Percentiles rank a stretch among this genome's conserved stretches.
These are phyloP conservation scores for Lachancea sp. DNA, from an alignment of 805 yeast species.

Conservation along the genomic window DNA sequence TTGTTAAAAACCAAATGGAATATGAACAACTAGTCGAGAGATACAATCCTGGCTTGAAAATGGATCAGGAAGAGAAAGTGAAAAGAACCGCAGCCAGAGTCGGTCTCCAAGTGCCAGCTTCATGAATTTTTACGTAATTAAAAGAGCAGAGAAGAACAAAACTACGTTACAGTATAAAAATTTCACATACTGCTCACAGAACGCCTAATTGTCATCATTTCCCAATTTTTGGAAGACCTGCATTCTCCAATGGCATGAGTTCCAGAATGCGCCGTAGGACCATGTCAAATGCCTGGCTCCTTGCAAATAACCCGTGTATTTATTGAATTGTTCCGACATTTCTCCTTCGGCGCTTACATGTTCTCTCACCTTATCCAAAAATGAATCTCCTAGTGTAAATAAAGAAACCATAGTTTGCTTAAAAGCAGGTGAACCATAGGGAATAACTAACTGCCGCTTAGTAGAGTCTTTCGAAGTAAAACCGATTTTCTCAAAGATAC, in stretches of 20 bases:
- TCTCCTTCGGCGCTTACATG: constrained; percentile 61
- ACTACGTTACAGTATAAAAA: background rate
- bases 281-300: constrained; percentile 88
- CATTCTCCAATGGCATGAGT: constrained; percentile 58
- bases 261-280: constrained; percentile 79
- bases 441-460: constrained; percentile 19
- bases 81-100: constrained; percentile 78
- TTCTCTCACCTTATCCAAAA: constrained; percentile 48
- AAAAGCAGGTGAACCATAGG: constrained; percentile 38
- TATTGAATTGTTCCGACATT: constrained; percentile 86
- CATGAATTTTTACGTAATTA: background rate
- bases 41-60: constrained; percentile 77
- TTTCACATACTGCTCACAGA: background rate
- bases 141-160: background rate
- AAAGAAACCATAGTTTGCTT: constrained; percentile 40
- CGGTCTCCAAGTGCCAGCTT: constrained; percentile 63
- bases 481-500: constrained; percentile 16
- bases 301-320: constrained; percentile 72
- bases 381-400: constrained; percentile 59
- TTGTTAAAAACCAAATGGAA: constrained; percentile 63
- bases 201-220: background rate
- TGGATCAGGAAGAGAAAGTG: constrained; percentile 73
- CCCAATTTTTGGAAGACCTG: constrained; percentile 23
- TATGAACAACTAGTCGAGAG: constrained; percentile 76
- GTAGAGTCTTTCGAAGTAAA: constrained; percentile 4